These are phyloP conservation scores for rapeseed (Brassica napus) DNA, from an alignment of 345 rosid genomes.

Conservation along the genomic window DNA sequence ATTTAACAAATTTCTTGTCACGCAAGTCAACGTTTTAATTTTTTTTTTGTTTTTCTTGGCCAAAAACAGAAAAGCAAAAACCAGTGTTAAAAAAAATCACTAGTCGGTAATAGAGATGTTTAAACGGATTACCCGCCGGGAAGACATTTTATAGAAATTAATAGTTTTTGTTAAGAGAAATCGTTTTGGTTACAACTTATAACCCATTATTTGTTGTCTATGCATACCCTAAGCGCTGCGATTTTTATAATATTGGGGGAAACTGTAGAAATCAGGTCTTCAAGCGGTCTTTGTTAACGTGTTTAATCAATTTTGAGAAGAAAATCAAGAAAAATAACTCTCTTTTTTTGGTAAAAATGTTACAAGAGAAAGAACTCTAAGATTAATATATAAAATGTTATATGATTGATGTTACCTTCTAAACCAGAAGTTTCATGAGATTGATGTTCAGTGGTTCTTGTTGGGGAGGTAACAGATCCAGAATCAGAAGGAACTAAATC, in stretches of 20 bases:
- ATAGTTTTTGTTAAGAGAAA: neutral
- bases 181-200: neutral
- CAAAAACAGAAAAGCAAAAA: neutral
- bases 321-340: neutral
- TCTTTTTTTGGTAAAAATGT: no score
- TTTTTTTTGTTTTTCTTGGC: neutral
- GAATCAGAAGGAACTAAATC: slow-evolving; percentile 40
- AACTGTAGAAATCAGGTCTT: neutral
- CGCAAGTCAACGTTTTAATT: neutral
- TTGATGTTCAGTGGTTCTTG: slow-evolving; percentile 9
- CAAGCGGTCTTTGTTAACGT: neutral
- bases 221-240: neutral
- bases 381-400: neutral
- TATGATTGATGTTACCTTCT: slow-evolving; percentile 45
- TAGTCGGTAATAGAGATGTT: neutral
- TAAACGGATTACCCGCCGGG: no score
- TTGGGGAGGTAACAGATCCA: slow-evolving; percentile 24
- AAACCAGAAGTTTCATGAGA: slow-evolving; percentile 46
- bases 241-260: neutral
- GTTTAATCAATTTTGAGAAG: neutral
- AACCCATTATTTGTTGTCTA: neutral
- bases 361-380: neutral
- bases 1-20: neutral
- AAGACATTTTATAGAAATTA: neutral
- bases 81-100: neutral